Base-by-base conservation (phyloP, 768 basidiomycete genomes). In the Suillus ampliporus region DNA sequence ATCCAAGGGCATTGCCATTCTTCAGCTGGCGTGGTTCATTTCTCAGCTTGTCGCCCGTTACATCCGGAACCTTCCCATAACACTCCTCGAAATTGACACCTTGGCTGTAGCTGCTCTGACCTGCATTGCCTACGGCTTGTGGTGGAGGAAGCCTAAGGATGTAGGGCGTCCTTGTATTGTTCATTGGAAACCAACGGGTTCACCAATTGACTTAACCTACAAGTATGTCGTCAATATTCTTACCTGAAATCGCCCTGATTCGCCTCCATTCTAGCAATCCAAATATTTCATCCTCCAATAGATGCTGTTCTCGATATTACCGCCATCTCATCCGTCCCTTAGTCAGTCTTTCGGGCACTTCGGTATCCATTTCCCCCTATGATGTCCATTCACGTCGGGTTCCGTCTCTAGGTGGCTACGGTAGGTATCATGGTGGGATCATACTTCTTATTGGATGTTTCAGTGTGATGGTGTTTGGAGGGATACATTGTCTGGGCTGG, bases 101-200 rank as follows among this genome's bases (percentile, higher is more conserved):
- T 52, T 78, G 17, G 75, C 76, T 10, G 71, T 74, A 60, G 72
- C 71, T 1, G 59, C 64, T 5, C 61, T 77, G 23, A 75, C 76
- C 35, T 58, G 67, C 17, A 31, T 72, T 37, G 69, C 69, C 5
- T 78, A 74, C 53, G 51, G 61, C 9, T 61, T 75, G 26, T 80
- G 78, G 77, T 75, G 73, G 77, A 51, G 71, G 46, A 79, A 79
- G 60, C 78, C 78, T 1, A 63, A 73, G 31, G 63, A 71, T 61
- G 64, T 74, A 15, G 26, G 34, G 14, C 53, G 59, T 47, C 69
- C 69, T 21, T 21, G 28, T 41, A 14, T 23, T 40, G 46, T 61
- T 35, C 9, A 63, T 34, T 34, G 10, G 41, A 44, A 57, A 7
- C 17, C 23, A 46, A 19, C n/a, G 8, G 17, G 17, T 21, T 1